These are phyloP conservation scores for Butyriboletus appendiculatus DNA, from an alignment of 1,284 basidiomycete genomes.

Conservation along the genomic window DNA sequence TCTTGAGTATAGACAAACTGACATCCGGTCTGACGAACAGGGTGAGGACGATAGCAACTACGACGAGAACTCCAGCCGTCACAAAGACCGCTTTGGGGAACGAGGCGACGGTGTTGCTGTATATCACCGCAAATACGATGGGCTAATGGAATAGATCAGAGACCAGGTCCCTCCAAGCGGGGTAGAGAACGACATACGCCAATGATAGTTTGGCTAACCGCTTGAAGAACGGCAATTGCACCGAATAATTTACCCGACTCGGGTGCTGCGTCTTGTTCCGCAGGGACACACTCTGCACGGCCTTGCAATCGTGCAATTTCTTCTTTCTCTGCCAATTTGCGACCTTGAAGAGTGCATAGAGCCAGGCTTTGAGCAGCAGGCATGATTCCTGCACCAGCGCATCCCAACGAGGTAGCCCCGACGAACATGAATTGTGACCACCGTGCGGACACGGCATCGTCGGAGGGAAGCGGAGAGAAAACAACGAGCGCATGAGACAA, in stretches of 20 bases:
- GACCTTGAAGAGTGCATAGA: conserved; percentile 62
- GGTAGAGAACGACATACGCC: conserved; percentile 47
- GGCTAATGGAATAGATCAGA: conserved; percentile 46
- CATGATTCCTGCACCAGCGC: conserved; percentile 59
- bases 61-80: conserved; percentile 50
- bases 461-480: conserved; percentile 47
- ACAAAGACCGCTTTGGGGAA: conserved; percentile 71
- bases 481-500: conserved; percentile 61
- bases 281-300: conserved; percentile 3
- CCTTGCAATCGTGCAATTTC: conserved; percentile 17
- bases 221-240: conserved; percentile 66
- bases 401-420: conserved; percentile 54
- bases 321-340: conserved; percentile 41
- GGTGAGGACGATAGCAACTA: conserved; percentile 49
- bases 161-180: neutral
- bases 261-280: conserved; percentile 26
- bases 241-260: conserved; percentile 63
- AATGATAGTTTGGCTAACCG: conserved; percentile 65
- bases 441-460: conserved; percentile 8
- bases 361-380: conserved; percentile 73
- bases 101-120: conserved; percentile 61
- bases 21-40: conserved; percentile 49
- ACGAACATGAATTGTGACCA: conserved; percentile 56
- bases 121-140: conserved; percentile 67
- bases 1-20: conserved; percentile 22